Base-by-base conservation (phyloP, 352 stramenopile genomes). In the Phytophthora vignae region DNA sequence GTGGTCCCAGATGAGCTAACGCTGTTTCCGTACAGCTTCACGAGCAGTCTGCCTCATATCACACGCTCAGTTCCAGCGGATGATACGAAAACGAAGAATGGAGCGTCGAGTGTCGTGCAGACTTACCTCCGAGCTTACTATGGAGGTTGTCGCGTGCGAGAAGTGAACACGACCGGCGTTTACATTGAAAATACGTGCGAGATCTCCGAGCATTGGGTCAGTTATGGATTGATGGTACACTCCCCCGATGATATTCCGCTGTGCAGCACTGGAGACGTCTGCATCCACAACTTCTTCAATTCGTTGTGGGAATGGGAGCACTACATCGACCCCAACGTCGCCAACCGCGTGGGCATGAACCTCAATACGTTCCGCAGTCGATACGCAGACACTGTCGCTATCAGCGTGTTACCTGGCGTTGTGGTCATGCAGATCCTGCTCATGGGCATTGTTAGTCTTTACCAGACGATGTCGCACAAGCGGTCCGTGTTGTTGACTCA, bases 201-300 rank as follows among this genome's bases (percentile, higher is more conserved):
- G 14, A 7, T 72, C 0, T 5, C 29, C 0, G n/a, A 21, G 1
- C 69, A 68, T 19, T 76, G 69, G 69, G 31, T 33, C n/a, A 52
- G 19, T 17, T 76, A 76, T 29, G 69, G 69, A 2, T 52, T 68
- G 8, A 60, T 76, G 63, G 19, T 76, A 0, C 69, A 76, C 14
- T 67, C 29, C 12, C 69, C 69, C 0, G 69, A 72, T 1, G 69
- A 76, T 21, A 19, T 76, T 15, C 63, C 69, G 0, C 52, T 76
- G 12, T 76, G 69, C 31, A 68, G 62, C 5, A 65, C 69, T 11
- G 46, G 19, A 14, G 57, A 38, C 7, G 31, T 76, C 3, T 76
- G 69, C 17, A 36, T 72, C 31, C 67, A 74, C 60, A 74, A 74
- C n/a, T 64, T 60, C 40, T 71, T 55, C 55, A 74, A 66, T 21